These are phyloP conservation scores for Hebeloma cylindrosporum DNA, from an alignment of 768 basidiomycete species.

Conservation along the genomic window DNA sequence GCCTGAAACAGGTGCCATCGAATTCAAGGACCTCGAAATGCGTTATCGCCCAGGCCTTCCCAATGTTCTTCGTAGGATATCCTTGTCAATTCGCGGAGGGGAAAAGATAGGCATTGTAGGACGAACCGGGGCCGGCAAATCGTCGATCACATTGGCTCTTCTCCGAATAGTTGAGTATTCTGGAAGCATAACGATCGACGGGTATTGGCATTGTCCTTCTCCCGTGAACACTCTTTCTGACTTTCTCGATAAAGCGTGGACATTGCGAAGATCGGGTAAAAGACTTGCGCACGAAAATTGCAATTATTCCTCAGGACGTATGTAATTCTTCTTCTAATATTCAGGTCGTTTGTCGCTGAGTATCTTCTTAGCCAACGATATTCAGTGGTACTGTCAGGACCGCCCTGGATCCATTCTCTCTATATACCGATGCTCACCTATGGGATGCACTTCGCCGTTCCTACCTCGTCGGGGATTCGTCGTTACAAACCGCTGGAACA, in stretches of 20 bases:
- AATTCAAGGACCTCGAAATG: slow-evolving; percentile 60
- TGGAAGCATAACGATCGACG: slow-evolving; percentile 66
- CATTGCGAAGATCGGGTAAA: slow-evolving; percentile 67
- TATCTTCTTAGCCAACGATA: slow-evolving; percentile 43
- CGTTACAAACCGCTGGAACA: slow-evolving; percentile 47
- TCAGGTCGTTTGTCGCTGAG: neutral
- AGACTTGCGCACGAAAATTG: slow-evolving; percentile 57
- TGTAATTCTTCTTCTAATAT: neutral
- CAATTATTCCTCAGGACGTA: slow-evolving; percentile 67
- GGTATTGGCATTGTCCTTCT: slow-evolving; percentile 31
- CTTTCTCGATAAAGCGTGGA: slow-evolving; percentile 44
- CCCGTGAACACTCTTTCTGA: slow-evolving; percentile 8
- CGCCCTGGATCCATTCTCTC: slow-evolving; percentile 59
- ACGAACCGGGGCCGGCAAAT: slow-evolving; percentile 58
- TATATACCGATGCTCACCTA: slow-evolving; percentile 61
- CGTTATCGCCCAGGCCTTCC: slow-evolving; percentile 72
- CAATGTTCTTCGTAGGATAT: slow-evolving; percentile 64
- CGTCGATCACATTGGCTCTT: slow-evolving; percentile 62
- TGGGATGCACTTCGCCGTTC: slow-evolving; percentile 77
- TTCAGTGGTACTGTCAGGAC: slow-evolving; percentile 62
- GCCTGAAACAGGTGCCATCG: slow-evolving; percentile 61
- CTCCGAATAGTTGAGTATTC: slow-evolving; percentile 70
- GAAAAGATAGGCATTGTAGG: slow-evolving; percentile 84
- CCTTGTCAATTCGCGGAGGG: slow-evolving; percentile 56
- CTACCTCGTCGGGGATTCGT: slow-evolving; percentile 30